phyloP scores from a whole-genome alignment of 106 monocot genomes.

The Dioscorea alata region DNA sequence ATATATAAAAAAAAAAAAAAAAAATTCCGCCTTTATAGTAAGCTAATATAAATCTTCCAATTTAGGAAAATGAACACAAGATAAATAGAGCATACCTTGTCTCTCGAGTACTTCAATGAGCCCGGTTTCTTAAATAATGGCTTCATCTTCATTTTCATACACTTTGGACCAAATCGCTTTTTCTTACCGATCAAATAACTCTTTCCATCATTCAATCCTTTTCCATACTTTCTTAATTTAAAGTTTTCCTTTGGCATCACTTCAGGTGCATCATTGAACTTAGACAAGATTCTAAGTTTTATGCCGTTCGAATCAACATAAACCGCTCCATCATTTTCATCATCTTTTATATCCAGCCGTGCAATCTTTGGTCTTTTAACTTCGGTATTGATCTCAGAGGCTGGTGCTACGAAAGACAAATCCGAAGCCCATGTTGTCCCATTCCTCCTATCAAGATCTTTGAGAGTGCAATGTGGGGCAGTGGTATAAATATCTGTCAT shows the following conservation, averaged over 20 bases:
- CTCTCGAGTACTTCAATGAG: conserved; percentile 15
- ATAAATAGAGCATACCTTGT: conserved; percentile 32
- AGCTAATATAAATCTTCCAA: too few relatives aligned
- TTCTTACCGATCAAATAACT: conserved; percentile 15
- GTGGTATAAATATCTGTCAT: conserved; percentile 74
- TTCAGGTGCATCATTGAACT: conserved; percentile 20
- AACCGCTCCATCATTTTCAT: conserved; percentile 42
- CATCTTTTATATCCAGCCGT: conserved; percentile 5
- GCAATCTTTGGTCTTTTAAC: conserved; percentile 18
- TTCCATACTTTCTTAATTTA: conserved; percentile 9
- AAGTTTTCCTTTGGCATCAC: conserved; percentile 13
- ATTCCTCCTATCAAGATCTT: conserved; percentile 85
- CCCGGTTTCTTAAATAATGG: too few relatives aligned
- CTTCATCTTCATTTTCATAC: conserved; percentile 19
- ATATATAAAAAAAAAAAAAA: too few relatives aligned
- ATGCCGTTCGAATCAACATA: conserved; percentile 88
- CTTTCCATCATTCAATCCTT: conserved; percentile 15
- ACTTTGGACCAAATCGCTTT: conserved; percentile 14
- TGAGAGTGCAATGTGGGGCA: conserved; percentile 55
- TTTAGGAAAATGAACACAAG: not conserved
- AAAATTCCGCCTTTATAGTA: too few relatives aligned
- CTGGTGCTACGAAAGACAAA: conserved; percentile 16
- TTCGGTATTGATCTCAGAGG: conserved; percentile 12
- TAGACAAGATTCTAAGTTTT: conserved; percentile 78
- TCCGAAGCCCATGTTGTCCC: conserved; percentile 69